These are phyloP conservation scores for Trametes meyenii DNA, from an alignment of 768 basidiomycete genomes.

Conservation along the genomic window DNA sequence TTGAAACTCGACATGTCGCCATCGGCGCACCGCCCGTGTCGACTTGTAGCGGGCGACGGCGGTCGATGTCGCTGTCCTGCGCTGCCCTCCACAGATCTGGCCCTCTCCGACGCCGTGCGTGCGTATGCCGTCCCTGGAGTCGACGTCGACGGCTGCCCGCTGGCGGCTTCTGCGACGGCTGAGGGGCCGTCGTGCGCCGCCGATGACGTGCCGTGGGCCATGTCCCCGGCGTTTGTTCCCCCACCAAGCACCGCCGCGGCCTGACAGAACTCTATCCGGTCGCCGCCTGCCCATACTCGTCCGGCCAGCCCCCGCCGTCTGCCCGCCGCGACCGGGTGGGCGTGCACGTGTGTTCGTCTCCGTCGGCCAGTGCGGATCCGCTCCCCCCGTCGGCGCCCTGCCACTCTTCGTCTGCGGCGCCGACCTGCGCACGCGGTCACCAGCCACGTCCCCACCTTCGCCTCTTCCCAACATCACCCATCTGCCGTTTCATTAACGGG, in stretches of 20 bases:
- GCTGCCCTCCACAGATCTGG: background rate
- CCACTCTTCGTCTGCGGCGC: slow-evolving; percentile 12
- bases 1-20: slow-evolving; percentile 21
- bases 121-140: slow-evolving; percentile 7
- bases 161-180: background rate
- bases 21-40: slow-evolving; percentile 19
- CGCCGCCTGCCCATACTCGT: background rate
- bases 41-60: background rate
- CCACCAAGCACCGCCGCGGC: background rate
- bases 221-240: background rate
- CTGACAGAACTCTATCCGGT: background rate
- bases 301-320: background rate
- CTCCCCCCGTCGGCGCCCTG: background rate
- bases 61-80: background rate
- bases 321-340: background rate
- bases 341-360: background rate
- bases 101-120: too few relatives aligned
- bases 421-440: slow-evolving; percentile 6
- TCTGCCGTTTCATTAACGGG: slow-evolving; percentile 13
- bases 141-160: slow-evolving; percentile 12
- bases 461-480: slow-evolving; percentile 2
- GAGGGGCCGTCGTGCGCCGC: background rate
- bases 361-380: background rate
- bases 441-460: background rate
- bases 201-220: slow-evolving; percentile 1